Evolutionary conservation across 2,329 filamentous ascomycete genomes (phyloP), one percentile per base, ranked within the genome.

Genomic region (Phymatotrichopsis omnivora): DNA sequence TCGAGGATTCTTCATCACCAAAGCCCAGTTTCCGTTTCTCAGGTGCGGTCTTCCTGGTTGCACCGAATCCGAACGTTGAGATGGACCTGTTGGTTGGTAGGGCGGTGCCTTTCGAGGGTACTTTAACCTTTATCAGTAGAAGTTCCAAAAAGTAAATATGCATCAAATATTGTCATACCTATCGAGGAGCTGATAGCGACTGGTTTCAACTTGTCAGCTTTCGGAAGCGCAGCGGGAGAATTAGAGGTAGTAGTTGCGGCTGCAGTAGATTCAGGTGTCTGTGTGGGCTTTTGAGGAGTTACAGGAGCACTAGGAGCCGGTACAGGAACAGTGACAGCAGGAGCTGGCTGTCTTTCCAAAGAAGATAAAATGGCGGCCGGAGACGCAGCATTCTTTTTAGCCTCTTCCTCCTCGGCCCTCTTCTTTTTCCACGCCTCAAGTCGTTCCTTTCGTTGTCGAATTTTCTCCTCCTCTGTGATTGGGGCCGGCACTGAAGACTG

Each of bases 1-100:
- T 79, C 2, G 80, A 82, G 24, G 78, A 80, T 58, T 93, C 85
- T 58, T 95, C 89, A 60, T 95, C 89, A 50, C 83, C 87, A 57
- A 95, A 79, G 57, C 86, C 79, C 17, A 93, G 69, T 50, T 83
- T 85, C 56, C 80, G 80, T 3, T 75, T 69, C 3, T 73, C 63
- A 59, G 83, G 85, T 40, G 84, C 80, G 17, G 63, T 64, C 42
- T 85, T 85, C 37, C 68, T 65, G 40, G 70, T 70, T 61, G 85
- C 91, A 47, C 74, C 72, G 48, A 96, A 77, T 2, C 86, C 89
- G 60, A 96, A 96, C 16, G 56, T 57, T 20, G 24, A 80, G 80
- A 61, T 82, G 82, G 36, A 93, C 74, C 75, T 78, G 49, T 76
- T 77, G 63, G 79, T 84, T 23, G 78, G 74, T 51, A 78, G 70